These are phyloP conservation scores for Penicillium sp. DNA, from an alignment of 2,329 filamentous ascomycete genomes.

Conservation along the genomic window DNA sequence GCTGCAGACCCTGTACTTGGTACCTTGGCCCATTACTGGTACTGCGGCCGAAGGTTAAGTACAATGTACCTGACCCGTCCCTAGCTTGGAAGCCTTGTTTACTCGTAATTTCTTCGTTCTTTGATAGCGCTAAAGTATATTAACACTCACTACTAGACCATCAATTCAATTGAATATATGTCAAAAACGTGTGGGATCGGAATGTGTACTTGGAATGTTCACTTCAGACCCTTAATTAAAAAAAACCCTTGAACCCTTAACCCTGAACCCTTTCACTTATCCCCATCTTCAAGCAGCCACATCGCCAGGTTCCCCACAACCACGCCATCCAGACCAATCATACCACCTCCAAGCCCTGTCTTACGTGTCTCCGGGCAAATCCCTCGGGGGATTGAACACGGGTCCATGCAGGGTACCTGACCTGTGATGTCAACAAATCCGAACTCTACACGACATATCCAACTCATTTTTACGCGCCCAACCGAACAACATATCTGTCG, in stretches of 20 bases:
- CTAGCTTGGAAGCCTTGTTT: neutral
- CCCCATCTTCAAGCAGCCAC: neutral
- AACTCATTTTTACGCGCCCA: constrained; percentile 1
- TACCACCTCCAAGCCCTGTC: neutral
- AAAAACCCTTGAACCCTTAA: neutral
- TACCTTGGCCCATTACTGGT: constrained; percentile 2
- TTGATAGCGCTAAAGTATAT: neutral
- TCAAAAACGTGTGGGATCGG: neutral
- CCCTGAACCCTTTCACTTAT: neutral
- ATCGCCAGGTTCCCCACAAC: neutral
- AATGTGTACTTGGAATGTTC: neutral
- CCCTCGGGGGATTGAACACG: neutral
- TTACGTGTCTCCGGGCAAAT: constrained; percentile 1
- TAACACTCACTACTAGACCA: neutral
- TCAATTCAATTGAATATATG: neutral
- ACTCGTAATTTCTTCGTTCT: neutral
- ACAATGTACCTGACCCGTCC: neutral
- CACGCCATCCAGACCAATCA: neutral
- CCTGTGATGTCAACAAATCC: constrained; percentile 2
- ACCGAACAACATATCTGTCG: neutral
- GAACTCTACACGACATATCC: neutral
- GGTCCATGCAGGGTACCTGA: neutral
- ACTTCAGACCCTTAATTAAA: neutral
- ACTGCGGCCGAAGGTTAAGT: neutral
- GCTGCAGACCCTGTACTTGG: neutral